Evolutionary conservation across 2,329 filamentous ascomycete species (phyloP), one percentile per base, ranked within the genome.

Genomic region (Sporothrix humicola): DNA sequence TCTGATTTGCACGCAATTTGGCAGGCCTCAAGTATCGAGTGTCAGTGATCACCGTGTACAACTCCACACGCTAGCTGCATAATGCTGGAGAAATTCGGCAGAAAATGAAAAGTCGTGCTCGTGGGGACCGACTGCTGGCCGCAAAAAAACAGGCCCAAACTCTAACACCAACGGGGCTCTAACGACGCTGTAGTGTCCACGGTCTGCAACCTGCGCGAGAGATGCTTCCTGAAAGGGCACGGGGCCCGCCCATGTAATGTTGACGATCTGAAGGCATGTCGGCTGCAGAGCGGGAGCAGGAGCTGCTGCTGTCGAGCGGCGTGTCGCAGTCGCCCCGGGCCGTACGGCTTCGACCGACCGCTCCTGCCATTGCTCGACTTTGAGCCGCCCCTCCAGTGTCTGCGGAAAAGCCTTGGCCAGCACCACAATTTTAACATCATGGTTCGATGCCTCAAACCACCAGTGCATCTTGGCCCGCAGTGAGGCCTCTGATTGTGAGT

Each of bases 381-480:
- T 26, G 3, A 69, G 20, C 13, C 65, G 46, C 26, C 52, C 52
- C 44, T 52, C 26, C 3, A 23, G 44, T n/a, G 23, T 54, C 23
- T 37, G 23, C 20, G 65, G 65, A 54, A 69, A 69, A 1, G 65
- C 65, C 23, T 69, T 69, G 65, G 46, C 46, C 20, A 69, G 23
- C 10, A 69, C 65, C 44, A 69, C 65, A 23, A 54, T 69, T 48
- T 69, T 69, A 23, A 69, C 65, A 13, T 69, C 6, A 20, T 69
- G 65, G 12, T 54, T 52, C 12, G 46, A 52, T 10, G 20, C 20
- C 10, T n/a, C 9, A 20, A 69, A 69, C 65, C 65, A 69, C 20
- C 20, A 69, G 46, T 37, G 15, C 65, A 69, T 69, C 65, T 69
- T 69, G 20, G 44, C 46, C 46, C 46, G 65, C 20, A 69, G 23